Percentiles rank a stretch among this genome's conserved stretches.
phyloP scores from a whole-genome alignment of 176 grass and related monocot species.

The Carex pumila region DNA sequence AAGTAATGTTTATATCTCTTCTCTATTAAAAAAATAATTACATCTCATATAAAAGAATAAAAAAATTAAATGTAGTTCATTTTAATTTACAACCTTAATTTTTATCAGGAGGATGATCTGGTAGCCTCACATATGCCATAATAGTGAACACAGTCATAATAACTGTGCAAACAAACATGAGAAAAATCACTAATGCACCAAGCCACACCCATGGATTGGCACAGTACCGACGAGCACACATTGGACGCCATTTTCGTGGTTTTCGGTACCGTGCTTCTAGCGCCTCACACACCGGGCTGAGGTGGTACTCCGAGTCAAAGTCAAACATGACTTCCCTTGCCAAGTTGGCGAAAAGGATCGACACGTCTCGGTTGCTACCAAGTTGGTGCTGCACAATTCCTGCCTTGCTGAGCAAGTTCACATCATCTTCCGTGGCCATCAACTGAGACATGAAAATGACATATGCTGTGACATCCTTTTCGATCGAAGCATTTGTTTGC shows the following conservation, averaged over 20 bases:
- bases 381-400: neutral
- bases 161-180: constrained; percentile 17
- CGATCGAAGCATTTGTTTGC: neutral
- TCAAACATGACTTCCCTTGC: constrained; percentile 22
- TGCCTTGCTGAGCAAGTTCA: neutral
- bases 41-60: neutral
- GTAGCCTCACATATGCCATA: constrained; percentile 15
- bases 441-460: constrained; percentile 19
- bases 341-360: neutral
- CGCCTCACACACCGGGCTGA: neutral
- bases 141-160: constrained; percentile 22
- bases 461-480: constrained; percentile 16
- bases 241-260: neutral
- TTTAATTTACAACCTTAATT: neutral
- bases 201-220: constrained; percentile 17
- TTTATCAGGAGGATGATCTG: neutral
- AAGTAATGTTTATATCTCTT: neutral
- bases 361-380: neutral
- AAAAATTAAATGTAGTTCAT: neutral
- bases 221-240: neutral
- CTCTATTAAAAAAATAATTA: neutral
- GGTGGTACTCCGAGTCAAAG: constrained; percentile 14
- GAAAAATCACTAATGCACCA: neutral
- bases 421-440: constrained; percentile 21
- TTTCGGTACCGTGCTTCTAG: constrained; percentile 13